Evolutionary conservation across 768 basidiomycete genomes (phyloP), one percentile per base, ranked within the genome.

Genomic region (Serendipita vermifera): DNA sequence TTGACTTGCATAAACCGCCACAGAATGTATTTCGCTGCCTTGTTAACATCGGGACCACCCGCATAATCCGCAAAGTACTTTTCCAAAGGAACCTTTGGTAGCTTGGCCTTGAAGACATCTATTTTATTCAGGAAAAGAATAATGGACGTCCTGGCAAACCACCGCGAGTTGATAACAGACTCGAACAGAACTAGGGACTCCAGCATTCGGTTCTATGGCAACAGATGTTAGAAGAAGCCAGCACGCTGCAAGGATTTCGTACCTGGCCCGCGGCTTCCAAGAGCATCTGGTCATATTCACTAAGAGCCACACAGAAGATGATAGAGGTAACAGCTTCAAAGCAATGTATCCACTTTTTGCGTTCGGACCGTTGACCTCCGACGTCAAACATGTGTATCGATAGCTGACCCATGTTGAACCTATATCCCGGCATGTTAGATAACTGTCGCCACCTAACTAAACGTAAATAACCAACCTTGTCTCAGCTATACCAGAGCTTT

Each of bases 1-100:
- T 93, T 94, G 56, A 86, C 83, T 68, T 94, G 88, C 76, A 91
- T 92, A 63, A 94, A 97, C 63, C 86, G 73, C 92, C 90, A 96
- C 33, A 97, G 72, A 55, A 97, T 91, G 61, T 89, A 94, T 62
- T 92, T 91, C 0, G 91, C 89, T 1, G 89, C 90, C 68, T 93
- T 93, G 72, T 90, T 92, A 67, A 93, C 87, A 63, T 93, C 87
- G 3, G 82, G 68, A 3, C 89, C 89, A 31, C 88, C 88, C 0
- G 86, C 85, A 67, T 93, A 93, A 64, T 92, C 90, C 3, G 87
- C 81, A 67, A 91, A 92, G 66, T 84, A 85, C 38, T 73, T 71
- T 59, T 85, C 83, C n/a, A 89, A 68, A 3, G 85, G 84, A 1
- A 69, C 67, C 69, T 81, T 81, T 1, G 81, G 79, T 9, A 85